Evolutionary conservation across 2,329 filamentous ascomycete species (phyloP), one percentile per base, ranked within the genome.

Genomic region (Aureobasidium subglaciale): DNA sequence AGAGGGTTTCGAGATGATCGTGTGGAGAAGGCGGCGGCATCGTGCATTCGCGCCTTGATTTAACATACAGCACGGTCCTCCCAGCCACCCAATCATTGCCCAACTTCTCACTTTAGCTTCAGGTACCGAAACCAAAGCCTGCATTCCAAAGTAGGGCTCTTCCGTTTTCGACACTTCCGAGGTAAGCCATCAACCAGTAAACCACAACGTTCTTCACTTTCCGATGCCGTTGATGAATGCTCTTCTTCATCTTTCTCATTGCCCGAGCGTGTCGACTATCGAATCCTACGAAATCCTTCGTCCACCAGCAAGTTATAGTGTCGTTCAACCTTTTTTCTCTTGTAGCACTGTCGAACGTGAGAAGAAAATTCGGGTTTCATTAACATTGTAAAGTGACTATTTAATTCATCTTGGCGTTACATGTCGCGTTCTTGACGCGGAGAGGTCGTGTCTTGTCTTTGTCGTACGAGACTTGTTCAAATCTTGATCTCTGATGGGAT

Each of bases 401-500:
- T 50, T 38, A 48, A 24, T 50, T 27, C 43, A 18, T 34, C 50
- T 54, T 43, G 50, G 50, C 50, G 50, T 43, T 54, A 54, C 50
- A 54, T 43, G 38, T 48, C 30, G 38, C 30, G 50, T 54, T 25
- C 16, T 18, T 5, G 5, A 25, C 24, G 48, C 48, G 35, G 35
- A 22, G 11, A 10, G 42, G 13, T 25, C 30, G 43, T 34, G 43
- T 48, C 18, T 30, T 32, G 24, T 46, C 43, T 32, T 52, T 35
- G 42, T 45, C 29, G n/a, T 22, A 27, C n/a, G 20, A 27, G 20
- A 16, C 41, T 46, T 24, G 74, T 24, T 16, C 20, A 75, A 16
- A 75, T 75, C 65, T 73, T 74, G 40, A 75, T 70, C 64, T 75
- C 73, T 40, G 68, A 67, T 20, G 75, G 74, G 16, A 76, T 63